Conservation (phyloP, 2,329 filamentous ascomycete genomes). For the Davidsoniella neocaledoniae region DNA sequence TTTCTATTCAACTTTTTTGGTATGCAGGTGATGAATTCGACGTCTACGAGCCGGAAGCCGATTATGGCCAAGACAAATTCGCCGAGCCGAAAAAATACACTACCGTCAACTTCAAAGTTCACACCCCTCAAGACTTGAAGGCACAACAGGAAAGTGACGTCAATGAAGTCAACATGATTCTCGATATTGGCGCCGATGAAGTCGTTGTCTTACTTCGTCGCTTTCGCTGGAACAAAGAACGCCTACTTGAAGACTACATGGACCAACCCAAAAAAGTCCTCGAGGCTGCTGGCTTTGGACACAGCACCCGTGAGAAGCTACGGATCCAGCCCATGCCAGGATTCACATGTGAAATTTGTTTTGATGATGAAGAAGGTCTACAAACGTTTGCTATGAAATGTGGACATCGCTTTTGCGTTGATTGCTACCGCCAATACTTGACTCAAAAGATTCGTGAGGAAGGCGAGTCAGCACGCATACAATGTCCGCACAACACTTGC, state of each 20-base stretch:
- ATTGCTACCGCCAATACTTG: conserved; percentile 85
- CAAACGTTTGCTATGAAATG: conserved; percentile 89
- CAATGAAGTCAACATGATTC: conserved; percentile 76
- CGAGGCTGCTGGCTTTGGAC: conserved; percentile 67
- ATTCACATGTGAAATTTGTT: conserved; percentile 92
- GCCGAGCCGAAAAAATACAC: conserved; percentile 48
- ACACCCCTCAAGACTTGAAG: conserved; percentile 65
- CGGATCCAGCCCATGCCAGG: conserved; percentile 54
- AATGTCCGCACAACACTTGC: conserved; percentile 79
- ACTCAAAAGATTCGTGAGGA: conserved; percentile 88
- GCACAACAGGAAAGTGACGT: conserved; percentile 73
- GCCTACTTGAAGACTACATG: conserved; percentile 92
- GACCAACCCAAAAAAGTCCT: conserved; percentile 64
- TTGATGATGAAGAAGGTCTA: conserved; percentile 63
- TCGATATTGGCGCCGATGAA: conserved; percentile 77
- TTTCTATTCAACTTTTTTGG: neutral
- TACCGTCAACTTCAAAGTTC: conserved; percentile 71
- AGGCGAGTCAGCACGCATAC: conserved; percentile 84
- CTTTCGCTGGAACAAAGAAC: conserved; percentile 92
- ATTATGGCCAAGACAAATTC: conserved; percentile 33
- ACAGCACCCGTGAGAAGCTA: conserved; percentile 42
- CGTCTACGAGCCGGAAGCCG: neutral
- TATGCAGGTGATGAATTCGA: conserved; percentile 12
- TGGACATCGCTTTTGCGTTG: conserved; percentile 79
- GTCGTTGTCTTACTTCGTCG: conserved; percentile 78